phyloP scores from a whole-genome alignment of 1,139 yeast genomes.

The Yamadazyma kanchanaburiensis region DNA sequence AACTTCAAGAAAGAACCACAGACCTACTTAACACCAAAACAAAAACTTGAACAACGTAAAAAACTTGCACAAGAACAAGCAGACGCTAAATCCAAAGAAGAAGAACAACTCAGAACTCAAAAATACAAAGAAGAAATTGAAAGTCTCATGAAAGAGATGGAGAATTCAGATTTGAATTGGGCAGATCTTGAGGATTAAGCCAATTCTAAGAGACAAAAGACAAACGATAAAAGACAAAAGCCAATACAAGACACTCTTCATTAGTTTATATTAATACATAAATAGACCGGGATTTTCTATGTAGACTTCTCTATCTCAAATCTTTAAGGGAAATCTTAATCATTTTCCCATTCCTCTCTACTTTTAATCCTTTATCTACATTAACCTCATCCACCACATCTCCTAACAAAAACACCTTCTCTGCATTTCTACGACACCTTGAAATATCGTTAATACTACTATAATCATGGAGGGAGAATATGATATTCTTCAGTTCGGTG shows the following conservation, averaged over 20 bases:
- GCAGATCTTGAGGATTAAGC: slow-evolving; percentile 19
- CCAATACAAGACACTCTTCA: too few relatives aligned
- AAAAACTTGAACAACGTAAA: slow-evolving; percentile 2
- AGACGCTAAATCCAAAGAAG: slow-evolving; percentile 8
- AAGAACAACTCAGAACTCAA: slow-evolving; percentile 9
- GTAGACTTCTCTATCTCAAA: too few relatives aligned
- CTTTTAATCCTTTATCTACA: too few relatives aligned
- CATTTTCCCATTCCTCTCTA: too few relatives aligned
- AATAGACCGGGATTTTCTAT: too few relatives aligned
- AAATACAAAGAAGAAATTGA: slow-evolving; percentile 21
- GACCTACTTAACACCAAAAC: slow-evolving; percentile 3
- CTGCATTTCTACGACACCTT: too few relatives aligned
- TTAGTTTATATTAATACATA: too few relatives aligned
- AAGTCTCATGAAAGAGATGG: slow-evolving; percentile 29
- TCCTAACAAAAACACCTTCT: slow-evolving; percentile 9
- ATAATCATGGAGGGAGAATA: slow-evolving; percentile 11
- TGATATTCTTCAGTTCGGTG: slow-evolving; percentile 8
- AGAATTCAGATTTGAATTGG: slow-evolving; percentile 29
- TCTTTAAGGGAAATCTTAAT: too few relatives aligned
- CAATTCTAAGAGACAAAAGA: too few relatives aligned
- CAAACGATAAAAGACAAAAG: too few relatives aligned
- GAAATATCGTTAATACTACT: slow-evolving; percentile 7
- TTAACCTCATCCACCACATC: slow-evolving; percentile 4
- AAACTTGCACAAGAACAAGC: slow-evolving; percentile 5
- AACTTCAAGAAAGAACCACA: too few relatives aligned